phyloP scores from a whole-genome alignment of 805 yeast species.

The Candida jianshihensis region DNA sequence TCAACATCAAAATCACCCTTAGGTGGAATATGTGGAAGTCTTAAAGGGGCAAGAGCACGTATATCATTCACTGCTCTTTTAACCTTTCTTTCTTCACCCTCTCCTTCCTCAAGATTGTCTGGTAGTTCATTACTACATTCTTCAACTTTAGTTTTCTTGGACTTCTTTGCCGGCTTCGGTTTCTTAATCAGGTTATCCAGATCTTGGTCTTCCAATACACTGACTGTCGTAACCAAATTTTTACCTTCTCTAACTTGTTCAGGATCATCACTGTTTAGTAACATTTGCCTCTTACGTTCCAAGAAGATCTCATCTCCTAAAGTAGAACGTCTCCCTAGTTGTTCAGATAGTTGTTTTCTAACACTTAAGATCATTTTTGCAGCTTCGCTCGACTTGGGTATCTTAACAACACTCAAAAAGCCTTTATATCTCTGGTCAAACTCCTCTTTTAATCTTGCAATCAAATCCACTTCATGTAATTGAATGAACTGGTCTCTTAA shows the following conservation, averaged over 20 bases:
- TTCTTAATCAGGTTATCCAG: slow-evolving; percentile 6
- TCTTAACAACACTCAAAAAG: slow-evolving; percentile 51
- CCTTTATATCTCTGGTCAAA: slow-evolving; percentile 75
- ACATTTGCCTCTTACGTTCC: slow-evolving; percentile 56
- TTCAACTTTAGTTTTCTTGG: slow-evolving; percentile 18
- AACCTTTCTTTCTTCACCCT: no score
- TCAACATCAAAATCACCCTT: slow-evolving; percentile 81
- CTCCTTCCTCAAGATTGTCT: not conserved
- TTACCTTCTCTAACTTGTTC: slow-evolving; percentile 41
- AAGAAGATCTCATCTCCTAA: slow-evolving; percentile 66
- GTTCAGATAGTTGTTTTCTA: slow-evolving; percentile 40
- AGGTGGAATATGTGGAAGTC: slow-evolving; percentile 64
- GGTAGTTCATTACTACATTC: slow-evolving; percentile 2
- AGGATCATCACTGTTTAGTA: slow-evolving; percentile 47
- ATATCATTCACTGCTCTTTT: slow-evolving; percentile 12
- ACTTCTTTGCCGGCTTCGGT: slow-evolving; percentile 3
- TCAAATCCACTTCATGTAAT: slow-evolving; percentile 68
- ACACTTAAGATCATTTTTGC: slow-evolving; percentile 43
- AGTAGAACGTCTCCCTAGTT: slow-evolving; percentile 46
- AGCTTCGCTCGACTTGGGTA: slow-evolving; percentile 45
- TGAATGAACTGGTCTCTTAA: slow-evolving; percentile 75
- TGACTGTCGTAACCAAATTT: slow-evolving; percentile 62
- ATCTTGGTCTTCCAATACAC: slow-evolving; percentile 33
- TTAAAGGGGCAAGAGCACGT: slow-evolving; percentile 55
- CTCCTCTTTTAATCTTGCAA: slow-evolving; percentile 65